A percentile compares a stretch with the other conserved stretches of the same genome.
Conservation (phyloP, 176 grass and related monocot genomes). For the Metroxylon sagu region DNA sequence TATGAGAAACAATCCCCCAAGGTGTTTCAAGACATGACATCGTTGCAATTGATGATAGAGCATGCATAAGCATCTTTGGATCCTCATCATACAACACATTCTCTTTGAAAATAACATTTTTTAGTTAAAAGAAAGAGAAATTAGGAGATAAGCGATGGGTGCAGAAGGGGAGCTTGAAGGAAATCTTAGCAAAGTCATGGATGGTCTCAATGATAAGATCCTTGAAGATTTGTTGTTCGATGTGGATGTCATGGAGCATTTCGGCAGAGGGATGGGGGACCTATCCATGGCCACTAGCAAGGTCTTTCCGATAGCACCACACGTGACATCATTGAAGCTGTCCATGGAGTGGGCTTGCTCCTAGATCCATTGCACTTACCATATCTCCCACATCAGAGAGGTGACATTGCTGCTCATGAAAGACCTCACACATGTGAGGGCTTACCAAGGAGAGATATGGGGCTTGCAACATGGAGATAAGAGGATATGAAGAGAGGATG, state of each 20-base stretch:
- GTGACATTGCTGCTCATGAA: neutral
- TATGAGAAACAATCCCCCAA: too few relatives aligned
- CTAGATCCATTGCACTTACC: neutral
- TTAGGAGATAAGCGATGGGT: neutral
- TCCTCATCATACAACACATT: too few relatives aligned
- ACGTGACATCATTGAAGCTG: conserved; percentile 2
- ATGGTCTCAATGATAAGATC: conserved; percentile 5
- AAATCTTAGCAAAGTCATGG: neutral
- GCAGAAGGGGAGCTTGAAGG: too few relatives aligned
- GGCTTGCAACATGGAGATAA: neutral
- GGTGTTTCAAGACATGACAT: too few relatives aligned
- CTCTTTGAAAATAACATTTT: too few relatives aligned
- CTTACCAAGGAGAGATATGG: conserved; percentile 1
- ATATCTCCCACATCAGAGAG: neutral
- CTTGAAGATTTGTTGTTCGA: conserved; percentile 20
- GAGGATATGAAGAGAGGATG: too few relatives aligned
- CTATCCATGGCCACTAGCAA: neutral
- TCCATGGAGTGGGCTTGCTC: neutral
- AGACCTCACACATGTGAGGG: neutral
- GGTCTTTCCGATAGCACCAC: neutral
- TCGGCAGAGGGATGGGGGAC: neutral
- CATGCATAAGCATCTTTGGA: too few relatives aligned
- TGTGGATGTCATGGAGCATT: conserved; percentile 2
- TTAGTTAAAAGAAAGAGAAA: too few relatives aligned
- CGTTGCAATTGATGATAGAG: too few relatives aligned